Conservation (phyloP, 2,329 filamentous ascomycete genomes). For the Fusarium armeniacum region DNA sequence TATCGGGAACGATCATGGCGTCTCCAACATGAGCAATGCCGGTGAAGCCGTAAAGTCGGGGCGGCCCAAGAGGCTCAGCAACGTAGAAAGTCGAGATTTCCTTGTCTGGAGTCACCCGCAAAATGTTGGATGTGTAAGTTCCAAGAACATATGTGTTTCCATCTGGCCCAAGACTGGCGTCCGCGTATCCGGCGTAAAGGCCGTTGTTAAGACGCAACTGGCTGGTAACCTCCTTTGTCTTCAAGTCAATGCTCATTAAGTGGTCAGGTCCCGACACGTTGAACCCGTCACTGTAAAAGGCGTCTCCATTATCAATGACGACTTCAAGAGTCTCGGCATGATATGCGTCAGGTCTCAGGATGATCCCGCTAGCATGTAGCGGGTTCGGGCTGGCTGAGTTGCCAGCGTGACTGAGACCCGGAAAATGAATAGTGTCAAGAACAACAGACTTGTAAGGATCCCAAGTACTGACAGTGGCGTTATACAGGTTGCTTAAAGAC, state of each 20-base stretch:
- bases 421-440: not conserved
- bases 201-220: not conserved
- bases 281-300: not conserved
- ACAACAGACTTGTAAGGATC: not conserved
- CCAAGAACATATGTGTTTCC: not conserved
- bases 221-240: not conserved
- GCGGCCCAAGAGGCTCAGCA: not conserved
- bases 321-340: not conserved
- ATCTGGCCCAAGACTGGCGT: not conserved
- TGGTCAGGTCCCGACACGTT: not conserved
- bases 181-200: not conserved
- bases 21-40: not conserved
- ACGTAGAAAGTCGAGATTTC: not conserved
- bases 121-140: not conserved
- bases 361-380: not conserved
- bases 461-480: slow-evolving; percentile 5
- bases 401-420: not conserved
- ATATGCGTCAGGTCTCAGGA: not conserved
- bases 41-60: not conserved
- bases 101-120: not conserved
- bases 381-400: not conserved
- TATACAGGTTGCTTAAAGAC: not conserved
- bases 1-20: not conserved
- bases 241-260: not conserved
- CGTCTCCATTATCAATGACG: not conserved